Evolutionary conservation across 1,139 yeast species (phyloP).

Genomic region (Zhuliangozyma blackwelliae): DNA sequence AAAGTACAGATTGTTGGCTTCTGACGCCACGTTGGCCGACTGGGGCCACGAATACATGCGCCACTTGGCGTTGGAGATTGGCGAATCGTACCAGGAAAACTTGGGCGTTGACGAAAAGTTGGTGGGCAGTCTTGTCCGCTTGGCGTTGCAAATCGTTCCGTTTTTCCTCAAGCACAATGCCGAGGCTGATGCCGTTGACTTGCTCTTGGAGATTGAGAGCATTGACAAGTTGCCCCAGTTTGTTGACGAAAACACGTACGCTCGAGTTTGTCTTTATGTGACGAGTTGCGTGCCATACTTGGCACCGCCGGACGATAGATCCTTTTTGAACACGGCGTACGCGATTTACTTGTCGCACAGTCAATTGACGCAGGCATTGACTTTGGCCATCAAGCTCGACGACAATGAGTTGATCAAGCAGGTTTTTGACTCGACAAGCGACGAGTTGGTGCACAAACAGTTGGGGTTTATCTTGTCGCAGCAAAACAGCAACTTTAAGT

Average conservation of each 20-base stretch:
- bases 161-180: slow-evolving; percentile 92
- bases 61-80: slow-evolving; percentile 91
- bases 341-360: slow-evolving; percentile 76
- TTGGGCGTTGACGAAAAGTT: slow-evolving; percentile 51
- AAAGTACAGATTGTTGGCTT: slow-evolving; percentile 70
- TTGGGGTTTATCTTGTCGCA: slow-evolving; percentile 85
- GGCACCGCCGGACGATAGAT: slow-evolving; percentile 90
- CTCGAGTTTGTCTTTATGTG: slow-evolving; percentile 90
- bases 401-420: slow-evolving; percentile 72
- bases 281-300: slow-evolving; percentile 92
- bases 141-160: slow-evolving; percentile 80
- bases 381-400: slow-evolving; percentile 84
- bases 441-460: slow-evolving; percentile 76
- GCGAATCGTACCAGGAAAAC: slow-evolving; percentile 72
- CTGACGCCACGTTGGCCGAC: slow-evolving; percentile 56
- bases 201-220: slow-evolving; percentile 81
- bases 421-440: slow-evolving; percentile 73
- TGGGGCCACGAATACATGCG: slow-evolving; percentile 99
- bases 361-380: slow-evolving; percentile 84
- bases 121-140: slow-evolving; percentile 48
- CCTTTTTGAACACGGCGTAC: slow-evolving; percentile 88
- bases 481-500: slow-evolving; percentile 76
- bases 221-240: slow-evolving; percentile 78
- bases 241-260: slow-evolving; percentile 81
- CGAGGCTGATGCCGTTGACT: slow-evolving; percentile 97